Base-by-base conservation (phyloP, 148 eudicot species). In the Cornus controversa region DNA sequence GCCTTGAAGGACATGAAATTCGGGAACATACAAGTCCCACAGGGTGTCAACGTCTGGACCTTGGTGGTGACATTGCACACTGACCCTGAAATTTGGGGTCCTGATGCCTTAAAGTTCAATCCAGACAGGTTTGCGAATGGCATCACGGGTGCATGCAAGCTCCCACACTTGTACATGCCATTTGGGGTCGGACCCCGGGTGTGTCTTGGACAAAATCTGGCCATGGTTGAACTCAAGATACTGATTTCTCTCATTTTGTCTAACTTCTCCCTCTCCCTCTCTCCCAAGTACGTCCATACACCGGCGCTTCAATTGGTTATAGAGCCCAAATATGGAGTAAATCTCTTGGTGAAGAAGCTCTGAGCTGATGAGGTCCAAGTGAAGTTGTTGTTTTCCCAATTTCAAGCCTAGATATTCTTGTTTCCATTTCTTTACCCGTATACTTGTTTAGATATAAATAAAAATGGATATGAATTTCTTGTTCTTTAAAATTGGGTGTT, bases 1-100 rank as follows among this genome's bases (percentile, higher is more conserved):
- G 64, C 64, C 25, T 58, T 58, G 64, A 58, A 58, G 64, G 64
- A 58, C 24, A 58, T 58, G 64, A 58, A 58, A 58, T 58, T 58
- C 10, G 64, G 64, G 64, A 18, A 58, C 64, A 58, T 58, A 58
- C 10, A 58, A 13, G 64, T 58, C 0, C 64, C 64, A 58, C 10
- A 18, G 24, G 64, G 64, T 58, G 64, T 58, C 7, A 58, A 58
- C 8, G 5, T 58, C 0, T 58, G 64, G 64, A 58, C 64, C 64
- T 15, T 58, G 24, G 64, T 58, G 25, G 64, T 58, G 64, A 58
- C 64, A 58, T 58, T 58, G 25, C 64, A 58, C 64, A 58, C 25
- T 18, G 64, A 58, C 24, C n/a, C 64, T 58, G 23, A 58, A 22
- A 58, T 20, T 13, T 58, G 64, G 64, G 64, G 64, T 13, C 64